phyloP scores from a whole-genome alignment of 805 yeast species.

The Kregervanrija delftensis region DNA sequence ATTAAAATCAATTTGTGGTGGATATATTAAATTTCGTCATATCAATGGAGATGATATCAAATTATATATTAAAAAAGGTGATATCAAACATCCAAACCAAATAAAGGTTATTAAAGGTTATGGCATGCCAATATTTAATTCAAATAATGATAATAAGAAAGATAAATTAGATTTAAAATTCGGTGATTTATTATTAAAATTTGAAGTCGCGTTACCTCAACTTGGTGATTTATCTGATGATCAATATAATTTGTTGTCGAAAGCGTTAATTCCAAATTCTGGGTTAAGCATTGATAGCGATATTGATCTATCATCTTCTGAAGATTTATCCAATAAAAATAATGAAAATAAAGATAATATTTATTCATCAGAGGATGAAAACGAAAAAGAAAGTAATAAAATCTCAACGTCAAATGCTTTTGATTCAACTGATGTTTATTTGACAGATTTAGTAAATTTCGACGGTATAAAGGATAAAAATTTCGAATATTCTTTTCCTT shows the following conservation, averaged over 20 bases:
- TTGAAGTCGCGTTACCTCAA: conserved; percentile 52
- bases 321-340: neutral
- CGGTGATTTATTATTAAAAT: conserved; percentile 56
- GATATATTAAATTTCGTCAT: conserved; percentile 25
- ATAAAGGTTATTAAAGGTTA: conserved; percentile 32
- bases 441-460: no score
- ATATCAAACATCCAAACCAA: conserved; percentile 42
- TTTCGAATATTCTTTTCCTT: no score
- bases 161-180: conserved; percentile 2
- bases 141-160: neutral
- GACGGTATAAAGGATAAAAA: no score
- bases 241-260: conserved; percentile 13
- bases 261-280: conserved; percentile 12
- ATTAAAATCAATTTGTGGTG: conserved; percentile 22
- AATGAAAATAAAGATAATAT: neutral
- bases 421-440: no score
- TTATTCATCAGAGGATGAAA: neutral
- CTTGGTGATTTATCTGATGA: conserved; percentile 35
- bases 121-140: conserved; percentile 54
- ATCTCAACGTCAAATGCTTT: no score
- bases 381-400: neutral
- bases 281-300: no score
- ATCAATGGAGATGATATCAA: conserved; percentile 31
- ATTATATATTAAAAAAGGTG: conserved; percentile 41
- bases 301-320: no score